Base-by-base conservation (phyloP, 2,329 filamentous ascomycete genomes). In the Paecilomyces niveus region DNA sequence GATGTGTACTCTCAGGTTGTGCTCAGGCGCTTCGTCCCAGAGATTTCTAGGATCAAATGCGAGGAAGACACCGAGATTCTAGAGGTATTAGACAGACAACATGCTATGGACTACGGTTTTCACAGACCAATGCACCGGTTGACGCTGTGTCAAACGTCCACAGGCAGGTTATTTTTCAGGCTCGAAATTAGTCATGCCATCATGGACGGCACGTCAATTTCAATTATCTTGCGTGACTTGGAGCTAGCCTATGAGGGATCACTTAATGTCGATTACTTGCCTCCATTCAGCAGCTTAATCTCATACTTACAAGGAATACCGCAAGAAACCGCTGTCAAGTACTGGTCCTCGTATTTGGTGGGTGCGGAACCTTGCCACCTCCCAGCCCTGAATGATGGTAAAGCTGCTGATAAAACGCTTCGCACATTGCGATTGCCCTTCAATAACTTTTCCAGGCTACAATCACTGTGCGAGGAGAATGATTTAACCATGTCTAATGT, bases 161-260 rank as follows among this genome's bases (percentile, higher is more conserved):
- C 63, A 1, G 67, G 68, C 11, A 69, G 68, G 52, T 58, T 80
- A 0, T 78, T 77, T 62, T 76, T 76, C 50, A 77, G 77, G 45
- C 67, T 83, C 11, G 80, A 83, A 57, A 69, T 83, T 18, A 82
- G 76, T 61, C 81, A 83, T 61, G 77, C 76, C 9, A 76, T 80
- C 31, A 80, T 78, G 69, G 81, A 83, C 66, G 81, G 80, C 1
- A 74, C 72, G 39, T 82, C 81, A 0, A 77, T 82, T 51, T 75
- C 78, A 0, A 77, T 81, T 53, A 72, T 83, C 4, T 65, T 80
- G 4, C 70, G 72, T 3, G 80, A 83, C 57, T 62, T 82, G 7
- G 71, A 72, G 13, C 62, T 72, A 3, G 78, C 78, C 1, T 82
- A 83, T 54, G 69, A 72, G n/a, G 71, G 72, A 9, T 70, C 72